phyloP scores from a whole-genome alignment of 768 basidiomycete species.

The Kwoniella newhampshirensis region DNA sequence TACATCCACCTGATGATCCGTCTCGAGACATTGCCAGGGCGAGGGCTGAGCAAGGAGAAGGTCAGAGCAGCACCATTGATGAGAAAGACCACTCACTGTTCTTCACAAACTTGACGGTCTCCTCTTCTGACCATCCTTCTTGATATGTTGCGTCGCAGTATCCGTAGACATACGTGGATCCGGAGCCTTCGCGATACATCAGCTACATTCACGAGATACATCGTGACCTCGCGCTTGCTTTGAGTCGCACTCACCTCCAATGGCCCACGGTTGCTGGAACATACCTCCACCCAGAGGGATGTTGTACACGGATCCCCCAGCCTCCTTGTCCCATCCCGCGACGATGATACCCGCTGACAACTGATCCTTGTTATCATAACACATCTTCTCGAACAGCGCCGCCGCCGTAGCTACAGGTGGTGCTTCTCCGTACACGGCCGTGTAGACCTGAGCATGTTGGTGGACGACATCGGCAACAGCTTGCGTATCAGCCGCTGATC shows the following conservation, averaged over 20 bases:
- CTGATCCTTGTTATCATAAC: constrained; percentile 89
- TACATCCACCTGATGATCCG: constrained; percentile 94
- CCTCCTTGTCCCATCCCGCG: constrained; percentile 92
- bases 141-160: constrained; percentile 98
- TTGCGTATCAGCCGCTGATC: constrained; percentile 94
- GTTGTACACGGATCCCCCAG: constrained; percentile 90
- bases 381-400: constrained; percentile 76
- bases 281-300: constrained; percentile 94
- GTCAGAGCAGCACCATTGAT: background rate
- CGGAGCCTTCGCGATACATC: constrained; percentile 64
- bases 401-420: constrained; percentile 83
- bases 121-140: constrained; percentile 84
- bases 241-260: constrained; percentile 69
- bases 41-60: constrained; percentile 63
- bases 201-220: background rate
- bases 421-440: constrained; percentile 63
- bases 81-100: constrained; percentile 69
- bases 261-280: constrained; percentile 98
- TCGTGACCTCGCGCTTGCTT: background rate
- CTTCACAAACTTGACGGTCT: constrained; percentile 90
- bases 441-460: constrained; percentile 72
- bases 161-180: constrained; percentile 96
- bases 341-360: constrained; percentile 94
- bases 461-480: constrained; percentile 91
- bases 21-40: constrained; percentile 95